Conservation (phyloP, 2,329 filamentous ascomycete species). For the Xylariaceae sp. region DNA sequence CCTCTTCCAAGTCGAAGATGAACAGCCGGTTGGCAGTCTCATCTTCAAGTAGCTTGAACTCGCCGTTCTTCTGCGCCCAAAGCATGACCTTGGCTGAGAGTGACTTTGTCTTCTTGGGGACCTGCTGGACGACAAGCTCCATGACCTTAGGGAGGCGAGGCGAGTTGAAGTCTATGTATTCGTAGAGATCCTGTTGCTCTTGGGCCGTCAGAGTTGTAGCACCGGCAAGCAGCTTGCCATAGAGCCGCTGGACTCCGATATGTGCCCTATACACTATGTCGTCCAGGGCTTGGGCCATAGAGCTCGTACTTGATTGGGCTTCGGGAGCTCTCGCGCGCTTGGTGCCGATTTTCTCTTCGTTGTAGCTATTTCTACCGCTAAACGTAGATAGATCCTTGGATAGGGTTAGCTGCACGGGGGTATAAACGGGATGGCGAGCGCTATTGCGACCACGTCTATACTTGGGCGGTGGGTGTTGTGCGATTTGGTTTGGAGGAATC, state of each 20-base stretch:
- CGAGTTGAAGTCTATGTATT: slow-evolving; percentile 5
- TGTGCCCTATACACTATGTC: background rate
- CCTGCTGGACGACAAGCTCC: slow-evolving; percentile 10
- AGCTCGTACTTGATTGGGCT: too few relatives aligned
- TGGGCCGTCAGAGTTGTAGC: slow-evolving; percentile 9
- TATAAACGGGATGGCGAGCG: too few relatives aligned
- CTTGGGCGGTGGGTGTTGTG: background rate
- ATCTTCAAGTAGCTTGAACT: slow-evolving; percentile 3
- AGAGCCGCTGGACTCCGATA: background rate
- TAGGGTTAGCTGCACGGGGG: too few relatives aligned
- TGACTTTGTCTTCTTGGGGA: slow-evolving; percentile 11
- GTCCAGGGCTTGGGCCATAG: too few relatives aligned
- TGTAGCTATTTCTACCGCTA: too few relatives aligned
- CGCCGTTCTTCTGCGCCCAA: slow-evolving; percentile 10
- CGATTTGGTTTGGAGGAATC: background rate
- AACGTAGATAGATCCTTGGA: too few relatives aligned
- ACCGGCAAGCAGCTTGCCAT: slow-evolving; percentile 15
- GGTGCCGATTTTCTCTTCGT: too few relatives aligned
- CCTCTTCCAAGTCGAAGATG: slow-evolving; percentile 7
- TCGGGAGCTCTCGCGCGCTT: too few relatives aligned
- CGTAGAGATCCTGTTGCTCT: slow-evolving; percentile 16
- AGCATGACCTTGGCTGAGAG: slow-evolving; percentile 17
- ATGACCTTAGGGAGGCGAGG: slow-evolving; percentile 12
- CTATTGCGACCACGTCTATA: too few relatives aligned
- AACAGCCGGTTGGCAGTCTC: background rate